Evolutionary conservation across 2,329 filamentous ascomycete genomes (phyloP).

Genomic region (Epicoccum sorghinum): DNA sequence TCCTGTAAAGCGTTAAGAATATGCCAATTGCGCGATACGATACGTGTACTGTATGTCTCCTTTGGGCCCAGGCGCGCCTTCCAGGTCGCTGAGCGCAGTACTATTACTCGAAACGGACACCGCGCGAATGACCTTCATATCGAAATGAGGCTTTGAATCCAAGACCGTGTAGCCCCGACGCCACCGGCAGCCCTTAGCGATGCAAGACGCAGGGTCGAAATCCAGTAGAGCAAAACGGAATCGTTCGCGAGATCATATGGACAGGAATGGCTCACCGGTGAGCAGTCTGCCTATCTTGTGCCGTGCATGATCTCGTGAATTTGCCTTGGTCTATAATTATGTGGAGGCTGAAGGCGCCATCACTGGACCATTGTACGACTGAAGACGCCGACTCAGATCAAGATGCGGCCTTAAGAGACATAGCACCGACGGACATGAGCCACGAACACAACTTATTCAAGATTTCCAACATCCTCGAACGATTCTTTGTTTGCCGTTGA

Average conservation of each 20-base stretch:
- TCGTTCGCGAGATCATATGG: not conserved
- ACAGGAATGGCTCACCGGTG: slow-evolving; percentile 23
- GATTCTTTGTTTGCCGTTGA: too few relatives aligned
- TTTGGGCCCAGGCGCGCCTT: not conserved
- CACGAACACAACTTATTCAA: too few relatives aligned
- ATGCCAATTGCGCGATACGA: too few relatives aligned
- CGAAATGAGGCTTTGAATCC: not conserved
- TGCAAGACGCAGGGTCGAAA: not conserved
- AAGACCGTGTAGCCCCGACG: not conserved
- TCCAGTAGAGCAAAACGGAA: not conserved
- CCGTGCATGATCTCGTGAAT: slow-evolving; percentile 10
- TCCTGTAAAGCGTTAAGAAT: not conserved
- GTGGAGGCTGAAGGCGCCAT: slow-evolving; percentile 26
- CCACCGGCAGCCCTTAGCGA: slow-evolving; percentile 6
- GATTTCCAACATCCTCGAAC: too few relatives aligned
- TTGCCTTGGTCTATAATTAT: not conserved
- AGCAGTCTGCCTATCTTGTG: slow-evolving; percentile 4
- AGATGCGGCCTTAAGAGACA: too few relatives aligned
- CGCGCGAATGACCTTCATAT: not conserved
- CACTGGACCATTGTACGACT: too few relatives aligned
- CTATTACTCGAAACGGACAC: not conserved
- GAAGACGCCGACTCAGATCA: too few relatives aligned
- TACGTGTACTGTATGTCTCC: too few relatives aligned
- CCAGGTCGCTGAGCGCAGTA: not conserved
- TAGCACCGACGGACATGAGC: too few relatives aligned